These are phyloP conservation scores for Pichia sp. DNA, from an alignment of 1,139 yeast genomes.

Conservation along the genomic window DNA sequence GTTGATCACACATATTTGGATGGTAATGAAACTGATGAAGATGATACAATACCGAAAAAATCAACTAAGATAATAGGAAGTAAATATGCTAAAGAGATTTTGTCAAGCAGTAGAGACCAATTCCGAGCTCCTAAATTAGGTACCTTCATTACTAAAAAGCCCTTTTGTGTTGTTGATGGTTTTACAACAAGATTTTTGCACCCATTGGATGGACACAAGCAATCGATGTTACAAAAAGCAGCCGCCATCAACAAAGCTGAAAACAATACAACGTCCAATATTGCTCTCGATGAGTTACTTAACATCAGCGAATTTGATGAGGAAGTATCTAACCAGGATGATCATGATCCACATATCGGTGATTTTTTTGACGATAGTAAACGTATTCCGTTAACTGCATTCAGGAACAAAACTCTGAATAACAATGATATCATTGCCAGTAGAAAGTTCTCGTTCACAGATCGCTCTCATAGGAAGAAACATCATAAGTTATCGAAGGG, in stretches of 20 bases:
- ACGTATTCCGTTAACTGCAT: constrained; percentile 79
- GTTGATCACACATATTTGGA: constrained; percentile 12
- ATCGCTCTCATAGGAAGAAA: constrained; percentile 9
- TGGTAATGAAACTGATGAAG: constrained; percentile 93
- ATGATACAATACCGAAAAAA: constrained; percentile 62
- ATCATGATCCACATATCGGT: constrained; percentile 30
- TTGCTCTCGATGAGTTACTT: constrained; percentile 62
- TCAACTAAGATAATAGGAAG: constrained; percentile 56
- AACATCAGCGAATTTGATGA: constrained; percentile 86
- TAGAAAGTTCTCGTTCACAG: constrained; percentile 21
- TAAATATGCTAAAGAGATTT: constrained; percentile 78
- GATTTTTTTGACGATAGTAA: constrained; percentile 37
- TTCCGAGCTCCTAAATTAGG: constrained; percentile 89
- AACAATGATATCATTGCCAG: constrained; percentile 21
- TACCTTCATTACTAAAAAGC: constrained; percentile 78
- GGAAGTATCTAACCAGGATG: constrained; percentile 35
- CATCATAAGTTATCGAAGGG: constrained; percentile 9
- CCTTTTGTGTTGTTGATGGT: constrained; percentile 93
- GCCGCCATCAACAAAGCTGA: constrained; percentile 13
- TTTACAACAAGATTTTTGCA: constrained; percentile 73
- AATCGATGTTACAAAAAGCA: constrained; percentile 25
- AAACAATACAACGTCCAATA: constrained; percentile 2
- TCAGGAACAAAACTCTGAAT: constrained; percentile 65
- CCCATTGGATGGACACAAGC: constrained; percentile 28
- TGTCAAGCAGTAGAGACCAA: constrained; percentile 76